Percentiles rank a stretch among this genome's conserved stretches.
These are phyloP conservation scores for Odonthalia washingtoniensis DNA, from an alignment of 31 red algal species.

Conservation along the genomic window DNA sequence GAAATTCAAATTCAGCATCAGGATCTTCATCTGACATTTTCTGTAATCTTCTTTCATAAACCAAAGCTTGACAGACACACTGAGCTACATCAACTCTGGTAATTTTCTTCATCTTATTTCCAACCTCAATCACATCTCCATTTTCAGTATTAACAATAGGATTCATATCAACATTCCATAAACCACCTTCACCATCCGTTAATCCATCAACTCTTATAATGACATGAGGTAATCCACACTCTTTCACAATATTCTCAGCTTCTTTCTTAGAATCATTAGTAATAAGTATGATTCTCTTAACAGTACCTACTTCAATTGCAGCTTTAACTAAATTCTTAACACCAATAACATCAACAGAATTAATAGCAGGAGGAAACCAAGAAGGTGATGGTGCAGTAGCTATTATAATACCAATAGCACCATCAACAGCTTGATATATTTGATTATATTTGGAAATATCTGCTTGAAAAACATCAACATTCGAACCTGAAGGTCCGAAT, in stretches of 20 bases:
- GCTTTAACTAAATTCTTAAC: constrained; percentile 58
- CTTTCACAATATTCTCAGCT: constrained; percentile 54
- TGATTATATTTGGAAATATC: constrained; percentile 33
- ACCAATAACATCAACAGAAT: constrained; percentile 63
- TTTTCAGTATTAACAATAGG: constrained; percentile 9
- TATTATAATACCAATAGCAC: constrained; percentile 51
- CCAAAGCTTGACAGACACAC: constrained; percentile 64
- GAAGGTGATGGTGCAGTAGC: constrained; percentile 44
- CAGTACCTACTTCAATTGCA: constrained; percentile 33
- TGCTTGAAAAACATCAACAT: constrained; percentile 77
- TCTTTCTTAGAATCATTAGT: constrained; percentile 70
- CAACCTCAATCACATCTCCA: background rate
- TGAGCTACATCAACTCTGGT: constrained; percentile 67
- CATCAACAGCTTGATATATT: constrained; percentile 64
- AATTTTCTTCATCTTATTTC: background rate
- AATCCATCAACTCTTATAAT: constrained; percentile 53
- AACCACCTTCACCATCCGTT: constrained; percentile 43
- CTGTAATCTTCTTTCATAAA: constrained; percentile 50
- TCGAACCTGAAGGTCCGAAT: constrained; percentile 79
- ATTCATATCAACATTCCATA: background rate
- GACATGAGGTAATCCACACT: constrained; percentile 64
- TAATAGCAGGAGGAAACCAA: constrained; percentile 59
- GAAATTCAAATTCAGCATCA: constrained; percentile 64
- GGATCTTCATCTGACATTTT: constrained; percentile 45
- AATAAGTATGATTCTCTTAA: too few species aligned